Evolutionary conservation across 1,284 basidiomycete genomes (phyloP).

Genomic region (Moesziomyces sp.): DNA sequence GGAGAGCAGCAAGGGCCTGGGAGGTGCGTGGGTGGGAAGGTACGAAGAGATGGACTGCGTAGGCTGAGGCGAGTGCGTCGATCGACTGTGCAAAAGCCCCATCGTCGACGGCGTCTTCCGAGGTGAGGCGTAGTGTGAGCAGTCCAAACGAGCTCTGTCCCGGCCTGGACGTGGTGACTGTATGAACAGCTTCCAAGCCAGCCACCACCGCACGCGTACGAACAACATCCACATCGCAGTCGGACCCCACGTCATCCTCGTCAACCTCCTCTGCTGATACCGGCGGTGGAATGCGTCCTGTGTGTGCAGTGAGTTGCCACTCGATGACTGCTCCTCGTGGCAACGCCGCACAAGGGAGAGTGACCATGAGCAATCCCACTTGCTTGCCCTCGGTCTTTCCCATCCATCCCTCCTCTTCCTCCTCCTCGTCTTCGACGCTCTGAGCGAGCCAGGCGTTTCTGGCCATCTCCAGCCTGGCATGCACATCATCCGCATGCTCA

Average conservation of each 20-base stretch:
- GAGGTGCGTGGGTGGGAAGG: neutral
- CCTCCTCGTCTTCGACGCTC: constrained; percentile 4
- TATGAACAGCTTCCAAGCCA: constrained; percentile 11
- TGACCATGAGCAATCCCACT: constrained; percentile 46
- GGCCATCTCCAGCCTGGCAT: constrained; percentile 8
- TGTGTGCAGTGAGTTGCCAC: constrained; percentile 64
- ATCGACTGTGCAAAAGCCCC: neutral
- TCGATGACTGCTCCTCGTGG: constrained; percentile 56
- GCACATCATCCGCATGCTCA: constrained; percentile 11
- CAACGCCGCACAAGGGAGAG: constrained; percentile 33
- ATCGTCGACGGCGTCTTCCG: neutral
- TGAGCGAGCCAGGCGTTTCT: constrained; percentile 20
- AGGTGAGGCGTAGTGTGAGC: constrained; percentile 13
- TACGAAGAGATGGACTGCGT: constrained; percentile 24
- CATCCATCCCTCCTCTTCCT: constrained; percentile 18
- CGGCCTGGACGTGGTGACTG: constrained; percentile 8
- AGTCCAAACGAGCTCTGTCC: constrained; percentile 27
- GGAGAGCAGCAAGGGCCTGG: neutral
- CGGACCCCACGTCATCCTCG: neutral
- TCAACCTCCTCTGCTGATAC: neutral
- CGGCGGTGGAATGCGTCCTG: constrained; percentile 38
- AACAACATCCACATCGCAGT: constrained; percentile 11
- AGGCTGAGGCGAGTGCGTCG: constrained; percentile 2
- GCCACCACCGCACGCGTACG: neutral
- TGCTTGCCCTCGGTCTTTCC: constrained; percentile 7